Base-by-base conservation (phyloP, 1,139 yeast species). In the Zygosaccharomyces sapae region DNA sequence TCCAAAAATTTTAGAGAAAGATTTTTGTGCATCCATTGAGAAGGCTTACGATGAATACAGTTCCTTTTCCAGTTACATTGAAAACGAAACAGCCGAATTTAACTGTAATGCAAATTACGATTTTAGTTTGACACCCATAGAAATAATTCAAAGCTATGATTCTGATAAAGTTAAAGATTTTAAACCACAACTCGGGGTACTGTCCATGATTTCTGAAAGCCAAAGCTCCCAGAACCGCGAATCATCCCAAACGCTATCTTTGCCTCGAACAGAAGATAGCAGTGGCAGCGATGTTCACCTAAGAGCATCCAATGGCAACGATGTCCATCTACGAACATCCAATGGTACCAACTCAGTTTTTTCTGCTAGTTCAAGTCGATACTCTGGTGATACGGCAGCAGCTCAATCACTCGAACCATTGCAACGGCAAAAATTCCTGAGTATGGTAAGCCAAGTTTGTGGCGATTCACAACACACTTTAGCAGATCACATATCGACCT, bases 141-240 rank as follows among this genome's bases (percentile, higher is more conserved):
- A 59, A 45, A 59, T 61, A 2, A 61, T 61, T 20, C 58, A 59
- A 48, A 53, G 56, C 31, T 61, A 61, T 43, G 53, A 50, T 19
- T 37, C 41, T 18, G 49, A 46, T 9, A 36, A 29, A 24, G 30
- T 39, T 20, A 8, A 12, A 4, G 19, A 37, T 5, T 13, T 7
- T n/a, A 37, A 37, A 37, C 40, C 16, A 19, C 40, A 37, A n/a
- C 10, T 37, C 10, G 20, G 24, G n/a, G 20, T 12, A 7, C 13
- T 19, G 10, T 37, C 40, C 7, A 37, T 22, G 16, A 4, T 24
- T 13, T 12, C 16, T 24, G 30, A n/a, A 19, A 37, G 20, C n/a
- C 27, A 19, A 16, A 12, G 10, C 12, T 37, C 40, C 4, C 22
- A n/a, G 24, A 37, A 25, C 13, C 40, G 40, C n/a, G 40, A 25